Percentiles rank a stretch among this genome's conserved stretches.
Evolutionary conservation across 257 asterid genomes (phyloP).

Genomic region (Handroanthus guayacan): DNA sequence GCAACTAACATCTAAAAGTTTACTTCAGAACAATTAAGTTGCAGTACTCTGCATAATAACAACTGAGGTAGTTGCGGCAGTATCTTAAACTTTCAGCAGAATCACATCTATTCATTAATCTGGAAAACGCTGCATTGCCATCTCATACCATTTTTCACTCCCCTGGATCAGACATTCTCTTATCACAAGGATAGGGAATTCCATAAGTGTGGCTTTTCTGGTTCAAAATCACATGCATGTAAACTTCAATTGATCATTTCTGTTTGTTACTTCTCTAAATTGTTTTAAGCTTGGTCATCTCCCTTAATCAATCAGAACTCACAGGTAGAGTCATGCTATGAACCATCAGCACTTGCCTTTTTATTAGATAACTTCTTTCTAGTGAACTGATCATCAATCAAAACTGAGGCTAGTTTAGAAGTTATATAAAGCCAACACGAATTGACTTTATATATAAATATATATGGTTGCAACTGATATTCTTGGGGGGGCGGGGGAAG

Average conservation of each 20-base stretch:
- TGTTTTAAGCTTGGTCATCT: constrained; percentile 6
- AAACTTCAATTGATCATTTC: constrained; percentile 14
- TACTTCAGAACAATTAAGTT: constrained; percentile 17
- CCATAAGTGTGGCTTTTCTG: neutral
- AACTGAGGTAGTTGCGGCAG: constrained; percentile 9
- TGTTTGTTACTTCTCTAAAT: constrained; percentile 19
- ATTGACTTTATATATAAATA: constrained; percentile 3
- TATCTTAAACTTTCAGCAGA: constrained; percentile 21
- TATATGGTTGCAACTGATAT: neutral
- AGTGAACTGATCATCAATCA: constrained; percentile 25
- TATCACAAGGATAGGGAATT: constrained; percentile 3
- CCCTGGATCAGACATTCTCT: constrained; percentile 24
- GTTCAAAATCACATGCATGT: constrained; percentile 27
- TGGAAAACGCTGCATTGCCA: neutral
- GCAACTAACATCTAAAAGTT: constrained; percentile 5
- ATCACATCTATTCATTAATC: neutral
- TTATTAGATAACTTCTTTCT: constrained; percentile 19
- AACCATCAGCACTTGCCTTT: constrained; percentile 23
- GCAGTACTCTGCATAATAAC: constrained; percentile 6
- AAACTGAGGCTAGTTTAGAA: constrained; percentile 18
- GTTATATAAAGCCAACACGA: constrained; percentile 17
- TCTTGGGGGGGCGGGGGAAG: neutral
- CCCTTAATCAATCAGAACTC: constrained; percentile 32
- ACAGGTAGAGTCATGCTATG: constrained; percentile 18
- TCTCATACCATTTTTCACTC: neutral